These are phyloP conservation scores for Kalmusia sp. DNA, from an alignment of 2,329 filamentous ascomycete species.

Conservation along the genomic window DNA sequence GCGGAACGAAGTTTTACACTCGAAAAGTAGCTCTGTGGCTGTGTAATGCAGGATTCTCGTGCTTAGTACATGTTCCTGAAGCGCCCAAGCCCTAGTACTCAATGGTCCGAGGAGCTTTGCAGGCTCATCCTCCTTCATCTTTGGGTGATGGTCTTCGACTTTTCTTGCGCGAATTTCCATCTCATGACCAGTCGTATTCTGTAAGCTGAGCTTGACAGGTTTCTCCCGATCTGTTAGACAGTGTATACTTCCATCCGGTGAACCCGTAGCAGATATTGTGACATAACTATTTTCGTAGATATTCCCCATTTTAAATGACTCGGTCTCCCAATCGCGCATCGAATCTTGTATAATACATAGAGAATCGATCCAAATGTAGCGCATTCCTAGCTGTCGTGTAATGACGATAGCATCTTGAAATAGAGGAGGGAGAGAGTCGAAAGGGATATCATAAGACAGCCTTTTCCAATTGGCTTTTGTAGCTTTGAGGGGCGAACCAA, in stretches of 20 bases:
- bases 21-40: conserved; percentile 41
- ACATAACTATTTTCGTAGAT: conserved; percentile 44
- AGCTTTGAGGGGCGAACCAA: conserved; percentile 26
- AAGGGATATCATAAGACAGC: conserved; percentile 32
- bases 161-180: conserved; percentile 33
- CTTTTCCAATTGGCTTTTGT: conserved; percentile 39
- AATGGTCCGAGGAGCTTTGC: conserved; percentile 35
- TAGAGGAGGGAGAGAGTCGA: conserved; percentile 31
- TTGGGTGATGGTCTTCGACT: conserved; percentile 37
- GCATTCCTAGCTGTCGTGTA: conserved; percentile 39
- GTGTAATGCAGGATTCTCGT: conserved; percentile 44
- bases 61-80: conserved; percentile 43
- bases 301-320: conserved; percentile 42
- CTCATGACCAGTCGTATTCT: conserved; percentile 34
- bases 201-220: conserved; percentile 31
- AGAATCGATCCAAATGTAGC: conserved; percentile 45
- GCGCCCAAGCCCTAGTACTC: conserved; percentile 37
- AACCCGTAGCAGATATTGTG: conserved; percentile 39
- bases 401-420: conserved; percentile 38
- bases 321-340: conserved; percentile 41
- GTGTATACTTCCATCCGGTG: conserved; percentile 24
- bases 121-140: conserved; percentile 24
- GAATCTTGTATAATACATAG: conserved; percentile 46
- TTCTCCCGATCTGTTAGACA: conserved; percentile 36
- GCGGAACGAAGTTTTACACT: conserved; percentile 40